A percentile compares a stretch with the other conserved stretches of the same genome.
Conservation (phyloP, 2,329 filamentous ascomycete genomes). For the Sordariomycetes sp. region DNA sequence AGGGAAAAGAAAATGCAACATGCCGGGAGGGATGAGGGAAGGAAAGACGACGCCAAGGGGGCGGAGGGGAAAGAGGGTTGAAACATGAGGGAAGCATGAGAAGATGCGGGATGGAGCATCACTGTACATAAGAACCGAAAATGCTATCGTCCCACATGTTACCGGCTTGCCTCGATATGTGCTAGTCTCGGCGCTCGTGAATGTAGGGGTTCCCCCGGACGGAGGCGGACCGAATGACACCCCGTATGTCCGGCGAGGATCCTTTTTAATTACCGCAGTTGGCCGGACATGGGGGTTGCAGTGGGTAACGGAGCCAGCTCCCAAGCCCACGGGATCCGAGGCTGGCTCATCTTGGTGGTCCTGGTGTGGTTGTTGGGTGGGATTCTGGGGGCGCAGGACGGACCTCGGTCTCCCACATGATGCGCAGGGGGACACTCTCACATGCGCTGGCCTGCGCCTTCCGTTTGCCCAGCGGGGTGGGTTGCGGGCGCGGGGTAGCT, state of each 20-base stretch:
- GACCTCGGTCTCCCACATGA: background rate
- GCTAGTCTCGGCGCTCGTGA: background rate
- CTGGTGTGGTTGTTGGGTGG: background rate
- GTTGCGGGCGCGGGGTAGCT: background rate
- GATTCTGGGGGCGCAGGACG: background rate
- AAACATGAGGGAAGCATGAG: background rate
- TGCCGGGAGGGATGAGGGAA: background rate
- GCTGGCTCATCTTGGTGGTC: background rate
- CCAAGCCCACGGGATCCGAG: background rate
- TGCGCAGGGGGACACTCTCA: background rate
- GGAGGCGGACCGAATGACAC: background rate
- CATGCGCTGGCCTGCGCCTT: background rate
- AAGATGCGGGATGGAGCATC: background rate
- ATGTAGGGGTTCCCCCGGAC: background rate
- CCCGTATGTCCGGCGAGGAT: background rate
- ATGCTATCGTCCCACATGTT: background rate
- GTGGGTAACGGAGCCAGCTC: background rate
- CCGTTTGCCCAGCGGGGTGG: background rate
- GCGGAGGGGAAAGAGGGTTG: background rate
- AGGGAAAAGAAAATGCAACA: background rate
- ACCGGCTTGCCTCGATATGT: background rate
- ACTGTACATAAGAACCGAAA: background rate
- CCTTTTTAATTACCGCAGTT: background rate
- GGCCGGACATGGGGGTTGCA: background rate
- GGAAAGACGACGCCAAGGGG: background rate